These are phyloP conservation scores for Tremella yokohamensis DNA, from an alignment of 768 basidiomycete species.

Conservation along the genomic window DNA sequence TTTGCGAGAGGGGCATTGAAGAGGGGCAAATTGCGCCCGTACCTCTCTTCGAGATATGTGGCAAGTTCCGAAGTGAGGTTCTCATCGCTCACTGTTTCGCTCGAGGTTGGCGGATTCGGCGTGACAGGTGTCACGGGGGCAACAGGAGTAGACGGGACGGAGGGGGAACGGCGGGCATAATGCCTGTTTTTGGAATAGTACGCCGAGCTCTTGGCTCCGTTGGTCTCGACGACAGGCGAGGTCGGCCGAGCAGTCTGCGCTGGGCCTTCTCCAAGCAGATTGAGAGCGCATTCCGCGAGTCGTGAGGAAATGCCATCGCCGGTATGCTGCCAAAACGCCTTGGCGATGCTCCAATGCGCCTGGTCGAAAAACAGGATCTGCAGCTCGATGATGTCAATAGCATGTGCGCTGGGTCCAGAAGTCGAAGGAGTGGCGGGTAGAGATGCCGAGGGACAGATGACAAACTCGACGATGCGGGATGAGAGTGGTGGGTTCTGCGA, in stretches of 20 bases:
- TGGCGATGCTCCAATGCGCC: constrained; percentile 63
- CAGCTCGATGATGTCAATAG: constrained; percentile 58
- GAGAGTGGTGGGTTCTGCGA: constrained; percentile 57
- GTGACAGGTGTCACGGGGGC: constrained; percentile 47
- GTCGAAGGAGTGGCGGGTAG: constrained; percentile 18
- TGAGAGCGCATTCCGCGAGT: constrained; percentile 74
- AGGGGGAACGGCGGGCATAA: constrained; percentile 41
- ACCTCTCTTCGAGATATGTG: constrained; percentile 86
- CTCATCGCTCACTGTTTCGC: constrained; percentile 53
- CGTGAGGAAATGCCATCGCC: constrained; percentile 87
- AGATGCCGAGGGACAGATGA: constrained; percentile 58
- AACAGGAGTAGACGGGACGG: constrained; percentile 31
- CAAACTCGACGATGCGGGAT: constrained; percentile 60
- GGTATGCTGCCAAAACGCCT: constrained; percentile 94
- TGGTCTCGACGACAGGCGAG: constrained; percentile 6
- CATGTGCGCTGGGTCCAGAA: constrained; percentile 8
- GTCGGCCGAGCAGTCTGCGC: constrained; percentile 24
- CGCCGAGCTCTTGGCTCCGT: constrained; percentile 8
- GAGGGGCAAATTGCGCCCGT: constrained; percentile 81
- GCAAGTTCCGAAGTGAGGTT: constrained; percentile 62
- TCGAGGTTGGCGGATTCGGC: constrained; percentile 57
- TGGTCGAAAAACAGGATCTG: constrained; percentile 76
- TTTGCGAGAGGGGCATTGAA: constrained; percentile 75
- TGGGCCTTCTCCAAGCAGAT: constrained; percentile 60
- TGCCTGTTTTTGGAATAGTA: constrained; percentile 46